Conservation (phyloP, 2,329 filamentous ascomycete genomes). For the Ophiocordyceps camponoti-leonardi region DNA sequence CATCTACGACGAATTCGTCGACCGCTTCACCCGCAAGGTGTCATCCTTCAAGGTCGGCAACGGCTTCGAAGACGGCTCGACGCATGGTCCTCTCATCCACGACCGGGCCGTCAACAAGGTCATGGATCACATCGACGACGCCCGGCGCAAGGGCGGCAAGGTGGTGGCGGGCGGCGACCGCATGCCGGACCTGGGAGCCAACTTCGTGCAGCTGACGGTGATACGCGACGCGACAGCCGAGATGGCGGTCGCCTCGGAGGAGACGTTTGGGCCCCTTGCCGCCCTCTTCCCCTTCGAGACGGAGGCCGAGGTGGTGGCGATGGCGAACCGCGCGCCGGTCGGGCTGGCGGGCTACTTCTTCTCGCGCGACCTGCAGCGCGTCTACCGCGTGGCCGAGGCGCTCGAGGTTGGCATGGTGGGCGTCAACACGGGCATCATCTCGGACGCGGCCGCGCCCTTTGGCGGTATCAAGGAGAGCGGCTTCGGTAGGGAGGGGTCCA, state of each 20-base stretch:
- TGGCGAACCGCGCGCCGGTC: conserved; percentile 71
- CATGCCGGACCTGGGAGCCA: conserved; percentile 56
- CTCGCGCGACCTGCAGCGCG: conserved; percentile 43
- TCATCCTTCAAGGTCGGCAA: conserved; percentile 58
- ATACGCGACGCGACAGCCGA: conserved; percentile 70
- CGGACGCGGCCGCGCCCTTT: conserved; percentile 44
- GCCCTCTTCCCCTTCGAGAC: conserved; percentile 78
- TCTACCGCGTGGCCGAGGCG: conserved; percentile 45
- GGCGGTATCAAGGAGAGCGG: conserved; percentile 73
- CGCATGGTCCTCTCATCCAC: conserved; percentile 76
- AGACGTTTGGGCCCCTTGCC: conserved; percentile 91
- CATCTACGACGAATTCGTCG: conserved; percentile 60
- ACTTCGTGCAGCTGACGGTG: conserved; percentile 85
- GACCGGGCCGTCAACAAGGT: conserved; percentile 67
- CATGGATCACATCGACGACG: conserved; percentile 63
- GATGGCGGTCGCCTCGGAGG: conserved; percentile 73
- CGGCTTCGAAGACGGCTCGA: conserved; percentile 52
- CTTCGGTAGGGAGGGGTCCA: conserved; percentile 62
- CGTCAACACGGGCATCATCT: conserved; percentile 58
- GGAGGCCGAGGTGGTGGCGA: conserved; percentile 70
- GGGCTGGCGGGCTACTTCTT: conserved; percentile 94
- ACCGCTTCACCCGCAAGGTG: conserved; percentile 54
- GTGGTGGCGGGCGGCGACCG: conserved; percentile 60
- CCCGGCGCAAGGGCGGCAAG: conserved; percentile 58
- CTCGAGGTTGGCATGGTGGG: conserved; percentile 80